Percentiles rank a stretch among this genome's conserved stretches.
These are phyloP conservation scores for Phytophthora gonapodyides DNA, from an alignment of 352 stramenopile species.

Conservation along the genomic window DNA sequence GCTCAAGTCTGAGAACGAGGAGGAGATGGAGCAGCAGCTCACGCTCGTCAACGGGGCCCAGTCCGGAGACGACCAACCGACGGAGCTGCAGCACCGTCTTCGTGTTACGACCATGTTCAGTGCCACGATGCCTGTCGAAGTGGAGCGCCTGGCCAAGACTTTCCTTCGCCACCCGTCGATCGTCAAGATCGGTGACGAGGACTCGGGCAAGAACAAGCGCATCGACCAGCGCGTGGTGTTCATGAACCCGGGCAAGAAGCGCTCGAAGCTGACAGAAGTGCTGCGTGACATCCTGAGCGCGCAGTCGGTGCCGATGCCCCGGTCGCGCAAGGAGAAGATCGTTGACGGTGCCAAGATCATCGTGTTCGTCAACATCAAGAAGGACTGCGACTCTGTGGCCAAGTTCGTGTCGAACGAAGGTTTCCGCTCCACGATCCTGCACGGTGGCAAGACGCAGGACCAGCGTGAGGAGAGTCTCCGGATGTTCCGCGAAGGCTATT, in stretches of 20 bases:
- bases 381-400: constrained; percentile 95
- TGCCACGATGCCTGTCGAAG: constrained; percentile 98
- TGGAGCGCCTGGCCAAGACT: constrained; percentile 97
- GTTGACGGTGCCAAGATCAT: constrained; percentile 95
- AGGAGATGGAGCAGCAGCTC: constrained; percentile 95
- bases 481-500: constrained; percentile 89
- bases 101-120: constrained; percentile 97
- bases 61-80: constrained; percentile 13
- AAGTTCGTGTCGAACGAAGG: constrained; percentile 92
- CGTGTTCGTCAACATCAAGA: constrained; percentile 99
- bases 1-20: constrained; percentile 97
- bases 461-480: constrained; percentile 93
- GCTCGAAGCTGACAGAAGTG: constrained; percentile 77
- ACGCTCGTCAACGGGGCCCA: constrained; percentile 55
- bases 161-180: constrained; percentile 97
- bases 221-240: constrained; percentile 98
- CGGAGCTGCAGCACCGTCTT: constrained; percentile 65
- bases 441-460: constrained; percentile 97
- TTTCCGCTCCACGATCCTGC: constrained; percentile 94
- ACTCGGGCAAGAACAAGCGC: constrained; percentile 98
- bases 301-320: constrained; percentile 42
- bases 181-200: constrained; percentile 98
- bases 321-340: constrained; percentile 71
- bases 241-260: constrained; percentile 94
- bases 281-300: constrained; percentile 86